These are phyloP conservation scores for Gastrolobium bilobum DNA, from an alignment of 306 rosid genomes.

Conservation along the genomic window DNA sequence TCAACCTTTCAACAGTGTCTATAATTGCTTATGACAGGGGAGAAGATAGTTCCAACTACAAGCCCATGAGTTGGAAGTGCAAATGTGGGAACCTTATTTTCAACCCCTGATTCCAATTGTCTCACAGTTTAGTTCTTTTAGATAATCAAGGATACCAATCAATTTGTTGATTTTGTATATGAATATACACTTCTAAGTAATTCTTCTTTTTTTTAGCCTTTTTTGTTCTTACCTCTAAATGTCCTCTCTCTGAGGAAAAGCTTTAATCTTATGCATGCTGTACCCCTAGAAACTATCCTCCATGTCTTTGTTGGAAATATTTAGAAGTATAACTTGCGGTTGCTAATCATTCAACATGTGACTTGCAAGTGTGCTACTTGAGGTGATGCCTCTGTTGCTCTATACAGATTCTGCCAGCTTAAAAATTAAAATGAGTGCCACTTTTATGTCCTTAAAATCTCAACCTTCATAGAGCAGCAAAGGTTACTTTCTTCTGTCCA, in stretches of 20 bases:
- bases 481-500: constrained; percentile 23
- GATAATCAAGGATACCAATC: constrained; percentile 31
- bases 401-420: constrained; percentile 25
- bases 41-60: constrained; percentile 77
- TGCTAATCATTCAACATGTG: constrained; percentile 26
- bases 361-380: constrained; percentile 15
- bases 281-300: constrained; percentile 20
- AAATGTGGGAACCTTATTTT: constrained; percentile 87
- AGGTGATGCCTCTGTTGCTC: constrained; percentile 11
- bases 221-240: not conserved
- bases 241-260: constrained; percentile 2
- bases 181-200: constrained; percentile 25
- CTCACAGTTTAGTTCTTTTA: constrained; percentile 5
- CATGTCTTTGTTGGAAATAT: constrained; percentile 18
- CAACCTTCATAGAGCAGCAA: constrained; percentile 5
- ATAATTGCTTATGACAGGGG: constrained; percentile 59
- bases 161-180: constrained; percentile 50
- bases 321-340: constrained; percentile 13
- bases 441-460: constrained; percentile 20
- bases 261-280: not conserved
- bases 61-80: constrained; percentile 99
- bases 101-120: constrained; percentile 66
- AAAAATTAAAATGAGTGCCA: not conserved
- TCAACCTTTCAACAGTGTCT: constrained; percentile 54
- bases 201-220: not conserved